phyloP scores from a whole-genome alignment of 1,284 basidiomycete species.

The Cutaneotrichosporon sp. region DNA sequence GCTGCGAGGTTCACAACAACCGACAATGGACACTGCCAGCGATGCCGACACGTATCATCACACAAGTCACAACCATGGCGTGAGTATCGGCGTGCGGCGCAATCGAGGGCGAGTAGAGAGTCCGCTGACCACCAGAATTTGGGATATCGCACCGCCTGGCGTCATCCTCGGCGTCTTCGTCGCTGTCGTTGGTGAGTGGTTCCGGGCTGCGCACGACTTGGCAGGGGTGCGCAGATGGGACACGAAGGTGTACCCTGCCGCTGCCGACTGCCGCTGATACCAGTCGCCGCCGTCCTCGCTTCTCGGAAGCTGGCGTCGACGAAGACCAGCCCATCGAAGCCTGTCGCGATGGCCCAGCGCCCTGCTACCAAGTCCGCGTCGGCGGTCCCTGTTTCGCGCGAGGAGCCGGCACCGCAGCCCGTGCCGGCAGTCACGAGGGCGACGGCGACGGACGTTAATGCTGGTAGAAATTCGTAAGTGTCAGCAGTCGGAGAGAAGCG shows the following conservation, averaged over 20 bases:
- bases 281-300: constrained; percentile 13
- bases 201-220: no score
- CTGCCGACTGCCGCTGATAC: background rate
- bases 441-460: no score
- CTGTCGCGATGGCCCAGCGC: constrained; percentile 5
- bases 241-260: no score
- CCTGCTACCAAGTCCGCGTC: background rate
- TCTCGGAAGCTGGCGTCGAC: constrained; percentile 9
- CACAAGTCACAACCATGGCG: background rate
- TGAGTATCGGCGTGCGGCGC: background rate
- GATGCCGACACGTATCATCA: no score
- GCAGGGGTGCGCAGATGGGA: no score
- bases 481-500: background rate
- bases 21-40: no score
- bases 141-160: constrained; percentile 32
- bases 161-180: constrained; percentile 34
- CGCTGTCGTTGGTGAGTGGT: constrained; percentile 35
- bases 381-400: no score
- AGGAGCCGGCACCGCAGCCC: background rate
- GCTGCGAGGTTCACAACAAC: background rate
- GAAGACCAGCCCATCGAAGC: constrained; percentile 8
- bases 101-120: no score
- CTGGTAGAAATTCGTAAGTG: no score
- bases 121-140: constrained; percentile 8
- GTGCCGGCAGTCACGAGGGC: constrained; percentile 20